Percentiles rank a stretch among this genome's conserved stretches.
phyloP scores from a whole-genome alignment of 192 early-diverging fungal genomes.

The Linnemannia exigua region DNA sequence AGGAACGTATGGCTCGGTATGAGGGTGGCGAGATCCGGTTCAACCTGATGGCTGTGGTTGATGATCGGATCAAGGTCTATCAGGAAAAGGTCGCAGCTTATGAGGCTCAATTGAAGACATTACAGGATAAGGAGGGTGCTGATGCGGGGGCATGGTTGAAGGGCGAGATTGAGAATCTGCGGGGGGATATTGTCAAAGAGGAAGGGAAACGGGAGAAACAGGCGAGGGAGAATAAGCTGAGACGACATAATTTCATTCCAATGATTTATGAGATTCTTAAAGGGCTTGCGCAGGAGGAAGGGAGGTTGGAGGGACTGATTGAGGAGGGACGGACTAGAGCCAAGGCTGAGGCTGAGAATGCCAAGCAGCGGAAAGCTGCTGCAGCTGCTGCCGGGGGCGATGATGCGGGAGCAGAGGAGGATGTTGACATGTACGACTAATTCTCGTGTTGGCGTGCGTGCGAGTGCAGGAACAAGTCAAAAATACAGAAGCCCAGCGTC shows the following conservation, averaged over 20 bases:
- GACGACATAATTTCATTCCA: slow-evolving; percentile 86
- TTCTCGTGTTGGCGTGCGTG: too few relatives aligned
- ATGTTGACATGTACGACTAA: slow-evolving; percentile 34
- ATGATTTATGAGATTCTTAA: slow-evolving; percentile 76
- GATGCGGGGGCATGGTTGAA: slow-evolving; percentile 61
- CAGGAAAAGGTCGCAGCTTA: slow-evolving; percentile 63
- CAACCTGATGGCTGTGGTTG: slow-evolving; percentile 84
- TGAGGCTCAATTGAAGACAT: slow-evolving; percentile 64
- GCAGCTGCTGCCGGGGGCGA: slow-evolving; percentile 6
- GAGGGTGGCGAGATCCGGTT: slow-evolving; percentile 77
- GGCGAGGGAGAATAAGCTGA: slow-evolving; percentile 75
- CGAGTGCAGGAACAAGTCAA: too few relatives aligned
- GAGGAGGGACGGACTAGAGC: slow-evolving; percentile 65
- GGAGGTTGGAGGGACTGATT: slow-evolving; percentile 62
- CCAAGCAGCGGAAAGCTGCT: slow-evolving; percentile 37
- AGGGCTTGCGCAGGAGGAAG: slow-evolving; percentile 70
- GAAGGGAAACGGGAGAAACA: slow-evolving; percentile 63
- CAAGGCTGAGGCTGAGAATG: slow-evolving; percentile 46
- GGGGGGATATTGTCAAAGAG: slow-evolving; percentile 71
- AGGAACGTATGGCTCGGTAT: slow-evolving; percentile 75
- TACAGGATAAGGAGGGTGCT: slow-evolving; percentile 53
- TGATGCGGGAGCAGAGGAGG: not conserved
- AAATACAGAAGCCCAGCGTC: too few relatives aligned
- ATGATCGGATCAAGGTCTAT: slow-evolving; percentile 71
- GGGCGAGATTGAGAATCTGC: slow-evolving; percentile 63